Base-by-base conservation (phyloP, 371 early-diverging fungal species). In the Haplosporangium sp. region DNA sequence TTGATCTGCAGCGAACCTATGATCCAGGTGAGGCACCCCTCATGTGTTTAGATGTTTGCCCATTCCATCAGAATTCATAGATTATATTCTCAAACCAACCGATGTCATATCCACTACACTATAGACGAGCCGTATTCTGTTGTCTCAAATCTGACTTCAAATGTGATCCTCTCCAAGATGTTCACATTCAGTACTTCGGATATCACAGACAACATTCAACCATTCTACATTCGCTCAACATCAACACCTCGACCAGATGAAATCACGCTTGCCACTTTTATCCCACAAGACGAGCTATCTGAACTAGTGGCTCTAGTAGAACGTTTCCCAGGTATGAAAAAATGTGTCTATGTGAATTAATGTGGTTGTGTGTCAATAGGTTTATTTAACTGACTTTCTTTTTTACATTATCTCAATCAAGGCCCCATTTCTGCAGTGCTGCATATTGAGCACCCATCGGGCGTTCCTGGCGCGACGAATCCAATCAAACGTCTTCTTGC, bases 371-470 rank as follows among this genome's bases (percentile, higher is more conserved):
- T 37, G 41, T 29, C 46, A 13, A 41, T 14, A 6, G 7, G 7
- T 11, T 5, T 36, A 5, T 14, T 42, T 51, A 6, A 9, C 45
- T 45, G 14, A 46, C 8, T 38, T 43, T 58, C 16, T 21, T 53
- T 47, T 16, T 13, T 54, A n/a, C 13, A 47, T 0, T 10, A 7
- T 47, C 21, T 20, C 5, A 23, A 52, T 40, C 9, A 57, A 86
- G 88, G 89, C 6, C 85, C 89, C 3, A 86, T 89, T 38, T 87
- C 87, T 1, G 89, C 85, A 3, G 80, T 85, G 5, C 54, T 89
- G 21, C 83, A 86, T 37, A 70, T 87, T 10, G 73, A 71, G 62
- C 38, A 73, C 62, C 48, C 81, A 8, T 53, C 71, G 1, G 61
- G 76, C 60, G 50, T 58, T 36, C 29, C 73, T 18, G 61, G 70